Conservation (phyloP, 257 asterid species). For the Solanum appendiculatum region DNA sequence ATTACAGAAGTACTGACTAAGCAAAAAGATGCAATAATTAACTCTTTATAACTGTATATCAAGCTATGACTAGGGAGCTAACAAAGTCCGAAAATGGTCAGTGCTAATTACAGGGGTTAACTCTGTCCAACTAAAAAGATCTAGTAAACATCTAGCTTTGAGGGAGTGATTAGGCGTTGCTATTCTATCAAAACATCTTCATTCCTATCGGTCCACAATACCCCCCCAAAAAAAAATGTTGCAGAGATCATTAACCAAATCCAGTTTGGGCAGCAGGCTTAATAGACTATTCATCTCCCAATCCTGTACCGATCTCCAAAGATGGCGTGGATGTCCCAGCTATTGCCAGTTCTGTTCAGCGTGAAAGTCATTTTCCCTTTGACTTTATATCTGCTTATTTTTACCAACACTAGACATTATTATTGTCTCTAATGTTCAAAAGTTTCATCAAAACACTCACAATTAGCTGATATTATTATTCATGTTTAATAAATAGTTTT, state of each 20-base stretch:
- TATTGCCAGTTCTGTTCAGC: background rate
- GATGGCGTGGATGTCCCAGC: background rate
- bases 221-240: background rate
- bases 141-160: background rate
- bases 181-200: background rate
- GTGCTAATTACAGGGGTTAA: no score
- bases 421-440: background rate
- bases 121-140: no score
- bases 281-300: background rate
- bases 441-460: background rate
- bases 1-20: background rate
- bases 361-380: background rate
- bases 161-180: background rate
- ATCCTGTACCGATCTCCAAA: background rate
- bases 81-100: background rate
- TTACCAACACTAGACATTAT: background rate
- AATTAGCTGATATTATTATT: background rate
- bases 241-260: background rate
- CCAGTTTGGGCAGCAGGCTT: background rate
- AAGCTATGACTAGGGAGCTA: background rate
- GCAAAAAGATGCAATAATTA: background rate
- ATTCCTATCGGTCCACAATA: background rate
- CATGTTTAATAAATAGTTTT: background rate
- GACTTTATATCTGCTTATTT: background rate
- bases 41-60: background rate